phyloP scores from a whole-genome alignment of 306 rosid species.

The Glycine tomentella region DNA sequence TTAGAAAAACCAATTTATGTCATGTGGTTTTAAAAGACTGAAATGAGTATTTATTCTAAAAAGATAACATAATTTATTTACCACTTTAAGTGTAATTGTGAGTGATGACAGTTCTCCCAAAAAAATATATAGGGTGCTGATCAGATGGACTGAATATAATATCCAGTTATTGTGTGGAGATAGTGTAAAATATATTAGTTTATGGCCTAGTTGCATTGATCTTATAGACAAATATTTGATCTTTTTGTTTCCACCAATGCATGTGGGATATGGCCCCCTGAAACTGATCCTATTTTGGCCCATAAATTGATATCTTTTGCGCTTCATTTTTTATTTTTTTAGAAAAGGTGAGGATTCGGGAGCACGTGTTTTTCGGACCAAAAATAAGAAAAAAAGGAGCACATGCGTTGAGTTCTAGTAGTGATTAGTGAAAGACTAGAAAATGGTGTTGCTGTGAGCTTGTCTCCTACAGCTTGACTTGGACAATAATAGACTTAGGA shows the following conservation, averaged over 20 bases:
- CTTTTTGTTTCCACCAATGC: background rate
- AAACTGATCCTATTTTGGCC: background rate
- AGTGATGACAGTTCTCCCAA: background rate
- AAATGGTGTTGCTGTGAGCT: background rate
- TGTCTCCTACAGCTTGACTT: background rate
- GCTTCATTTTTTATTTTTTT: background rate
- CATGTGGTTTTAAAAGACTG: background rate
- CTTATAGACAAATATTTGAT: background rate
- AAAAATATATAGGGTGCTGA: background rate
- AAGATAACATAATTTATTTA: no score
- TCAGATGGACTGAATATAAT: background rate
- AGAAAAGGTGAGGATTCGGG: background rate
- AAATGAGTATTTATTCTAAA: no score
- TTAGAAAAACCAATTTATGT: background rate
- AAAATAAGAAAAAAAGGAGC: background rate
- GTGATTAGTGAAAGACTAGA: background rate
- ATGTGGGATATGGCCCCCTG: conserved; percentile 7
- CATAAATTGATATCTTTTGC: background rate
- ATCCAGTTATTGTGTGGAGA: background rate
- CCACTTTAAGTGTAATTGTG: background rate
- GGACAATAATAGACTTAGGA: background rate
- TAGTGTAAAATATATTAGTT: background rate
- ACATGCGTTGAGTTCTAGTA: background rate
- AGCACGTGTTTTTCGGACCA: background rate
- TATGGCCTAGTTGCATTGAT: background rate